Evolutionary conservation across 1,139 yeast genomes (phyloP).

Genomic region (Sugiyamaella sp.): DNA sequence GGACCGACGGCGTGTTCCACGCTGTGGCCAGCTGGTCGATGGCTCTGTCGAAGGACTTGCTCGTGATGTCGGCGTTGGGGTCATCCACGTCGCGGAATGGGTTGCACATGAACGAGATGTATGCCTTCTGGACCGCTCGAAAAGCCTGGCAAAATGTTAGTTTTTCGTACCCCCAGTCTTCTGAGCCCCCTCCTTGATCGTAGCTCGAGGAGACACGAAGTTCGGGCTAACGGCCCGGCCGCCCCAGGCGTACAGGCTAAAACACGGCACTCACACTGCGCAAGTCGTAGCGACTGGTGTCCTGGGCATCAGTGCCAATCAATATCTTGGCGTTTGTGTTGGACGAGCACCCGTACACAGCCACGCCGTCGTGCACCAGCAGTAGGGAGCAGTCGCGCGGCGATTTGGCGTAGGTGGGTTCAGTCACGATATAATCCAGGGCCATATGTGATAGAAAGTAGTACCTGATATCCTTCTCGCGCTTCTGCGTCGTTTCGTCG

Average conservation of each 20-base stretch:
- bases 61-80: constrained; percentile 33
- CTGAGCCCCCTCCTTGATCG: too few relatives aligned
- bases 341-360: constrained; percentile 46
- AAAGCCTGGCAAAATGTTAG: constrained; percentile 34
- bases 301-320: constrained; percentile 43
- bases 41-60: constrained; percentile 36
- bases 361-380: constrained; percentile 47
- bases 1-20: constrained; percentile 29
- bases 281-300: constrained; percentile 36
- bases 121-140: constrained; percentile 42
- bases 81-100: constrained; percentile 42
- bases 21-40: constrained; percentile 33
- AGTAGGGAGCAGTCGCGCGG: constrained; percentile 42
- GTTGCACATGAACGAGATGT: constrained; percentile 44
- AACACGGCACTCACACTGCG: constrained; percentile 29
- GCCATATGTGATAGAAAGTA: constrained; percentile 49
- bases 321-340: constrained; percentile 46
- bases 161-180: too few relatives aligned
- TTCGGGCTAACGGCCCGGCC: too few relatives aligned
- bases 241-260: too few relatives aligned
- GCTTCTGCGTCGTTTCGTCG: constrained; percentile 12
- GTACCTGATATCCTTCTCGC: constrained; percentile 35
- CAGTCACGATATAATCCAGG: constrained; percentile 44
- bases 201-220: too few relatives aligned
- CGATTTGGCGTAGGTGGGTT: constrained; percentile 34